Evolutionary conservation across 208 protist genomes (phyloP).

Genomic region (Entamoeba invadens): DNA sequence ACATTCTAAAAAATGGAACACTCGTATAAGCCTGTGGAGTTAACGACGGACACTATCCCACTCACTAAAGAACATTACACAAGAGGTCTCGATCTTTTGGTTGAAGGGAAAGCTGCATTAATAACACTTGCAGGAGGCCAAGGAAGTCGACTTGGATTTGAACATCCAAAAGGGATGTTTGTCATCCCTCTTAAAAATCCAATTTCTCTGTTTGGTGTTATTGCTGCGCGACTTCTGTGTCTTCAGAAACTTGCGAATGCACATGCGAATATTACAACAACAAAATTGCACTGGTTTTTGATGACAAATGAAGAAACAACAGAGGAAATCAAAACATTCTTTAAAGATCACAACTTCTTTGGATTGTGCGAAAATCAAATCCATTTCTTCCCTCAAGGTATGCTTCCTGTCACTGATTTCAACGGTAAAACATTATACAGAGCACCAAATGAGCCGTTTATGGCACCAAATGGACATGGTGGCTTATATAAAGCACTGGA

Average conservation of each 20-base stretch:
- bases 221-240: slow-evolving; percentile 67
- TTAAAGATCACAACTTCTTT: slow-evolving; percentile 72
- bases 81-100: slow-evolving; percentile 29
- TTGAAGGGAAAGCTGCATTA: slow-evolving; percentile 58
- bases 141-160: slow-evolving; percentile 79
- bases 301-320: slow-evolving; percentile 85
- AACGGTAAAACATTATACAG: slow-evolving; percentile 74
- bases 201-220: slow-evolving; percentile 84
- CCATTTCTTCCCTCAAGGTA: slow-evolving; percentile 71
- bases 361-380: slow-evolving; percentile 66
- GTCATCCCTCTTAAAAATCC: slow-evolving; percentile 57
- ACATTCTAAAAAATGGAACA: too few species aligned
- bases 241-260: slow-evolving; percentile 52
- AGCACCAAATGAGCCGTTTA: slow-evolving; percentile 38
- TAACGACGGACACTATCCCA: not conserved
- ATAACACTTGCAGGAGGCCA: slow-evolving; percentile 90
- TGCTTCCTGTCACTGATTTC: slow-evolving; percentile 61
- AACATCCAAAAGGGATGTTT: slow-evolving; percentile 76
- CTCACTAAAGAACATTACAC: not conserved
- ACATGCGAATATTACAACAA: slow-evolving; percentile 12
- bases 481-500: slow-evolving; percentile 44
- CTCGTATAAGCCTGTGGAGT: not conserved
- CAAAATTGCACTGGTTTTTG: slow-evolving; percentile 56
- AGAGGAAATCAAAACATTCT: slow-evolving; percentile 63
- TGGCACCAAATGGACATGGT: slow-evolving; percentile 85